Base-by-base conservation (phyloP, 2,329 filamentous ascomycete genomes). In the Aspergillus pseudoterreus region DNA sequence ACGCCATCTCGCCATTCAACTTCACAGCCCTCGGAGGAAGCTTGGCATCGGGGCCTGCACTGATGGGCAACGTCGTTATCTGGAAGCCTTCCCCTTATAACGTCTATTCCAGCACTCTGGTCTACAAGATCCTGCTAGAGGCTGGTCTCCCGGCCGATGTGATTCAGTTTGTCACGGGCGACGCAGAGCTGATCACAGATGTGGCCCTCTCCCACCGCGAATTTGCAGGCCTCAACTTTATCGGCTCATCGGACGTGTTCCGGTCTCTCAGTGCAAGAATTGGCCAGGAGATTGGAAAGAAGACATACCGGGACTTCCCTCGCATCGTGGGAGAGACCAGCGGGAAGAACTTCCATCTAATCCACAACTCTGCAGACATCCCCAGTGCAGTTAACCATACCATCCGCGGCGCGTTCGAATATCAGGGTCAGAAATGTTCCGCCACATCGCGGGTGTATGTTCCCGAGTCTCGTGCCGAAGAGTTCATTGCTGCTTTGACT, bases 21-120 rank as follows among this genome's bases (percentile, higher is more conserved):
- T 96, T 96, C 76, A 96, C 92, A 11, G 92, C 92, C 57, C 92
- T 96, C 61, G 91, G 85, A 12, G 92, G 87, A 47, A 96, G 96
- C 73, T 78, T 96, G 38, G 83, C 88, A 12, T 86, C 84, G 24
- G 86, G 87, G 0, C 92, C 92, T 5, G 91, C 91, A 0, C 76
- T 96, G 43, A 85, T 96, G 78, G 92, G 92, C 52, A 97, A 97
- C 71, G 92, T 96, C 1, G 90, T 96, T 4, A 76, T 97, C 35
- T 97, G 92, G 92, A 97, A 97, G 78, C 92, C 92, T 14, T 94
- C 89, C 11, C 90, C 92, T 60, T 87, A 79, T 21, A 89, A 91
- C 39, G 87, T 96, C 54, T 87, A 88, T 15, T 90, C 88, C 52
- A 95, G 91, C 77, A 92, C 86, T 81, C 76, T 97, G 46, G 78